Evolutionary conservation across 2,329 filamentous ascomycete genomes (phyloP).

Genomic region (Didymella segeticola): DNA sequence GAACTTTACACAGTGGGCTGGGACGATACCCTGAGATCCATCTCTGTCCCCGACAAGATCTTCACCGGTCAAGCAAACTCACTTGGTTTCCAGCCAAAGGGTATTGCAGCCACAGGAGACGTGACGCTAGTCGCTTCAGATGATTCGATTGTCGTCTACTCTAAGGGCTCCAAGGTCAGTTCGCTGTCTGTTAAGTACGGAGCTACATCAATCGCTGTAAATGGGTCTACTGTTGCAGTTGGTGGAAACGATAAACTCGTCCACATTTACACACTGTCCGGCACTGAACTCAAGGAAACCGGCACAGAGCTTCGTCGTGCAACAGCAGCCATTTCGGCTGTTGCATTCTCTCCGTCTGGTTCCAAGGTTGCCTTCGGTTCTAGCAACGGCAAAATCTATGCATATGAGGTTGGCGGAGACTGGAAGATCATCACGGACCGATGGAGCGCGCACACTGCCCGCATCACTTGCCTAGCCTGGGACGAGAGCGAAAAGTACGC

Average conservation of each 20-base stretch:
- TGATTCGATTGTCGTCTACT: slow-evolving; percentile 66
- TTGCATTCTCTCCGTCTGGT: slow-evolving; percentile 85
- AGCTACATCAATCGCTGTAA: slow-evolving; percentile 75
- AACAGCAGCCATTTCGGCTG: slow-evolving; percentile 74
- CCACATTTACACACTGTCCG: slow-evolving; percentile 72
- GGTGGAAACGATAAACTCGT: slow-evolving; percentile 77
- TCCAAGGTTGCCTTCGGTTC: slow-evolving; percentile 81
- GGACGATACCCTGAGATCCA: slow-evolving; percentile 87
- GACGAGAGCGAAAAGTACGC: slow-evolving; percentile 76
- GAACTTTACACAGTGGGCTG: slow-evolving; percentile 86
- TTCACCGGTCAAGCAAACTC: slow-evolving; percentile 74
- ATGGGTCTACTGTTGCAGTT: slow-evolving; percentile 72
- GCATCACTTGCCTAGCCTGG: slow-evolving; percentile 76
- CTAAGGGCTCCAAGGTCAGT: slow-evolving; percentile 65
- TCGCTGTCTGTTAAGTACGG: slow-evolving; percentile 67
- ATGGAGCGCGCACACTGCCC: slow-evolving; percentile 74
- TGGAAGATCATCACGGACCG: slow-evolving; percentile 80
- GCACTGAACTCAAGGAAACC: slow-evolving; percentile 61
- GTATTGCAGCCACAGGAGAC: slow-evolving; percentile 65
- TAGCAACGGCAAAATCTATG: slow-evolving; percentile 83
- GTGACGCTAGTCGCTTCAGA: slow-evolving; percentile 60
- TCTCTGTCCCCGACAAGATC: slow-evolving; percentile 76
- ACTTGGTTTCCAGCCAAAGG: slow-evolving; percentile 81
- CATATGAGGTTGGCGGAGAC: slow-evolving; percentile 69
- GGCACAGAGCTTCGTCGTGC: slow-evolving; percentile 68